Evolutionary conservation across 1,284 basidiomycete genomes (phyloP).

Genomic region (Boletus sp.): DNA sequence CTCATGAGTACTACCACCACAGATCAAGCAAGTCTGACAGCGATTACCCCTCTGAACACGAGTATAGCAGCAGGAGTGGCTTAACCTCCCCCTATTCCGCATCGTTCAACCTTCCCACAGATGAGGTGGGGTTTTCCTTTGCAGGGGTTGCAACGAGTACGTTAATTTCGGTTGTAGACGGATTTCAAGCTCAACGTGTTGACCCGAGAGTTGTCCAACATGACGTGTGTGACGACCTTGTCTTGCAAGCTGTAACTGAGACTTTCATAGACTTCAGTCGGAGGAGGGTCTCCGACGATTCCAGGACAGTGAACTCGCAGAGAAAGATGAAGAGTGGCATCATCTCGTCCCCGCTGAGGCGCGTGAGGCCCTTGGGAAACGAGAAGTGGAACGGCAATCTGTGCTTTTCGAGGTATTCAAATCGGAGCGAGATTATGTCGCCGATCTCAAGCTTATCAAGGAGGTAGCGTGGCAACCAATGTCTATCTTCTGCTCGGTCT

Average conservation of each 20-base stretch:
- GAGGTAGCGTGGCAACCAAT: slow-evolving; percentile 42
- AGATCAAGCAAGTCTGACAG: slow-evolving; percentile 38
- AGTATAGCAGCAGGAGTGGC: slow-evolving; percentile 9
- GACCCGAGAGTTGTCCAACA: slow-evolving; percentile 48
- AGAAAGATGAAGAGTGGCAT: slow-evolving; percentile 73
- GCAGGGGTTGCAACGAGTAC: neutral
- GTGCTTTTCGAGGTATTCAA: slow-evolving; percentile 81
- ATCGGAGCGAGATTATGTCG: slow-evolving; percentile 76
- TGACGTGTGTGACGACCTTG: slow-evolving; percentile 45
- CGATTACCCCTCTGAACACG: slow-evolving; percentile 15
- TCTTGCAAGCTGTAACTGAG: slow-evolving; percentile 19
- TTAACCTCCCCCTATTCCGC: slow-evolving; percentile 25
- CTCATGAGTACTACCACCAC: slow-evolving; percentile 39
- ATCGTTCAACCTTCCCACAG: slow-evolving; percentile 19
- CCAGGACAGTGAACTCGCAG: slow-evolving; percentile 56
- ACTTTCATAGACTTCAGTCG: slow-evolving; percentile 45
- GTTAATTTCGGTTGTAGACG: slow-evolving; percentile 20
- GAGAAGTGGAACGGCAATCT: slow-evolving; percentile 76
- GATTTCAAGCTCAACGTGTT: slow-evolving; percentile 34
- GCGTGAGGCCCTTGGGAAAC: slow-evolving; percentile 60
- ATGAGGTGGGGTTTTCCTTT: slow-evolving; percentile 27
- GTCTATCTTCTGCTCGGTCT: slow-evolving; percentile 1
- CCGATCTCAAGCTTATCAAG: slow-evolving; percentile 63
- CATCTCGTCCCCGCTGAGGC: slow-evolving; percentile 65
- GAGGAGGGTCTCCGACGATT: slow-evolving; percentile 62